Percentiles rank a stretch among this genome's conserved stretches.
Conservation (phyloP, 2,329 filamentous ascomycete species). For the Calycina herbarum region DNA sequence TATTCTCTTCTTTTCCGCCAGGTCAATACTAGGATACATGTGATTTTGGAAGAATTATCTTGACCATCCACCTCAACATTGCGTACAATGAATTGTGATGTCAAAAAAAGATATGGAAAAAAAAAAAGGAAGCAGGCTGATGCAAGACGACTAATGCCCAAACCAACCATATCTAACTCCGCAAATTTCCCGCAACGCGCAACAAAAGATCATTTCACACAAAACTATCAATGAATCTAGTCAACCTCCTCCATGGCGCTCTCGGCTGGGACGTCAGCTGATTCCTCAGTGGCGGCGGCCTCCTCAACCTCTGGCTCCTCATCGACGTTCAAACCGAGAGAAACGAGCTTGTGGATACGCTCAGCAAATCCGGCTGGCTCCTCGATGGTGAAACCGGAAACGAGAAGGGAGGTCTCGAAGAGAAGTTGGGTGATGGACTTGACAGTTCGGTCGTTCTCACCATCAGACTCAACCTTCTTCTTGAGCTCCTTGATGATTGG, state of each 20-base stretch:
- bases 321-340: slow-evolving; percentile 94
- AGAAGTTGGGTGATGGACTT: slow-evolving; percentile 98
- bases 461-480: slow-evolving; percentile 97
- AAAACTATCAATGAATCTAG: slow-evolving; percentile 52
- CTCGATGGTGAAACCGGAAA: slow-evolving; percentile 99
- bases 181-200: slow-evolving; percentile 27
- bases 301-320: slow-evolving; percentile 79
- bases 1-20: background rate
- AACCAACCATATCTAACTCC: slow-evolving; percentile 36
- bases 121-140: slow-evolving; percentile 26
- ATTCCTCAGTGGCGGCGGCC: slow-evolving; percentile 58
- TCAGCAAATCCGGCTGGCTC: slow-evolving; percentile 97
- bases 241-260: slow-evolving; percentile 99
- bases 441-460: slow-evolving; percentile 98
- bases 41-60: slow-evolving; percentile 15
- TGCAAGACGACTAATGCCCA: slow-evolving; percentile 24
- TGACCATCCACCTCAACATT: slow-evolving; percentile 5
- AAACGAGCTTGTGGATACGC: slow-evolving; percentile 99
- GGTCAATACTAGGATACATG: slow-evolving; percentile 9
- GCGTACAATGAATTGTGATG: slow-evolving; percentile 14
- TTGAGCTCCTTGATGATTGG: slow-evolving; percentile 98
- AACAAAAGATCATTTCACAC: slow-evolving; percentile 16
- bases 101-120: slow-evolving; percentile 10
- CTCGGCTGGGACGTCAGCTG: slow-evolving; percentile 57
- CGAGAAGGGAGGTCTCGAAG: slow-evolving; percentile 97